Evolutionary conservation across 345 rosid species (phyloP).

Genomic region (Corymbia maculata): DNA sequence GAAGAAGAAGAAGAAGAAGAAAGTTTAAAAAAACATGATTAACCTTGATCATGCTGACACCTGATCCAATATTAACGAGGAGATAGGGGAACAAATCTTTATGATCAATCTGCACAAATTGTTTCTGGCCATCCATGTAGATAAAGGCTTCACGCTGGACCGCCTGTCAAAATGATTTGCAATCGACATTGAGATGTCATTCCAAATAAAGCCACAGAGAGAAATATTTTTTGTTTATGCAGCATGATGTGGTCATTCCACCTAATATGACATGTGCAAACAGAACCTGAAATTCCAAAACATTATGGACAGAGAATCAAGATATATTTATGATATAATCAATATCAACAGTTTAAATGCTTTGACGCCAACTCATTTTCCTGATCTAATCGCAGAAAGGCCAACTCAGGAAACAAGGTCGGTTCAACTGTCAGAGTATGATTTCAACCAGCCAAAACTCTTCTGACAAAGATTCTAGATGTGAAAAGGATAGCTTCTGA

Average conservation of each 20-base stretch:
- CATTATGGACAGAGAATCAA: neutral
- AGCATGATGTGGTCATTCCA: neutral
- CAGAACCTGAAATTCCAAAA: neutral
- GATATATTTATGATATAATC: neutral
- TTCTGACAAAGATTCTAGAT: neutral
- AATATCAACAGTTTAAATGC: neutral
- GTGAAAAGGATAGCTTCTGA: neutral
- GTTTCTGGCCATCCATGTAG: slow-evolving; percentile 54
- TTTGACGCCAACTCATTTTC: neutral
- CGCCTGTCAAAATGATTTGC: slow-evolving; percentile 39
- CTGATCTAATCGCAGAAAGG: neutral
- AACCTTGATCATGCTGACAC: slow-evolving; percentile 97
- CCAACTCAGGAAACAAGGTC: neutral
- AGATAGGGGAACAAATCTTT: slow-evolving; percentile 78
- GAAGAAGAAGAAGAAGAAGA: neutral
- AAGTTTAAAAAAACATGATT: neutral
- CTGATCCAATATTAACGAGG: slow-evolving; percentile 90
- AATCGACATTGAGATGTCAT: neutral
- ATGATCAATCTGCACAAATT: slow-evolving; percentile 62
- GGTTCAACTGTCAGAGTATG: neutral
- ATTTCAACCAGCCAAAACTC: neutral
- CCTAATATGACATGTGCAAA: neutral
- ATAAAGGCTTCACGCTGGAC: slow-evolving; percentile 77
- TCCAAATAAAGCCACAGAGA: neutral
- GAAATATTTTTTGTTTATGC: neutral